Base-by-base conservation (phyloP, 192 early-diverging fungal genomes). In the Coemansia sp. region DNA sequence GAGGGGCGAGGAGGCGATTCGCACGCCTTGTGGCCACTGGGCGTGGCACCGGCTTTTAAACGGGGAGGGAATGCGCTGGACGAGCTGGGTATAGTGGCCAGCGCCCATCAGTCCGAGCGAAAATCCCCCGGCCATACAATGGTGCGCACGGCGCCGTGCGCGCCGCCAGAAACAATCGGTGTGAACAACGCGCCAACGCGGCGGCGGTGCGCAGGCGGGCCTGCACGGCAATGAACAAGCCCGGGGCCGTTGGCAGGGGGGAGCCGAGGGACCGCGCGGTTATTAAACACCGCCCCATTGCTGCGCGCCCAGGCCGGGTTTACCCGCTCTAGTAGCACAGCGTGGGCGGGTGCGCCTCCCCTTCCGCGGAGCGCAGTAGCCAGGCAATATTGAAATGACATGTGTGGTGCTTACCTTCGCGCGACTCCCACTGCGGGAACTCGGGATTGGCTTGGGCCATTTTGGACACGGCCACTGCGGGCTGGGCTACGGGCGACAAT, bases 271-370 rank as follows among this genome's bases (percentile, higher is more conserved):
- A 30, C 9, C 19, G 9, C 12, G 41, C 41, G 54, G 43, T 44
- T 25, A 55, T 55, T 55, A 44, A 53, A 47, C 15, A n/a, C 28
- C 15, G 34, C 45, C 44, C 45, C 45, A 28, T 23, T 20, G 25
- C 43, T 40, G 32, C 23, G 23, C 22, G 40, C 17, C 27, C 15
- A 36, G 34, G 7, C 17, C 15, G 27, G 35, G 60, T 62, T 62
- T 62, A 62, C 45, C 60, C 60, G 60, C n/a, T 48, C 40, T 44
- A 53, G 52, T 44, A 43, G 54, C 54, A 25, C 21, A 19, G 23
- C 49, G 17, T 17, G n/a, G 17, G n/a, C 3, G 3, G 36, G 15
- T 39, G 17, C 36, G 17, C 15, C 21, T 30, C 36, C 40, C 39
- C 52, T 53, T 28, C 35, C 26, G 38, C 10, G n/a, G n/a, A 47